phyloP scores from a whole-genome alignment of 768 basidiomycete genomes.

The Coprinellus micaceus region DNA sequence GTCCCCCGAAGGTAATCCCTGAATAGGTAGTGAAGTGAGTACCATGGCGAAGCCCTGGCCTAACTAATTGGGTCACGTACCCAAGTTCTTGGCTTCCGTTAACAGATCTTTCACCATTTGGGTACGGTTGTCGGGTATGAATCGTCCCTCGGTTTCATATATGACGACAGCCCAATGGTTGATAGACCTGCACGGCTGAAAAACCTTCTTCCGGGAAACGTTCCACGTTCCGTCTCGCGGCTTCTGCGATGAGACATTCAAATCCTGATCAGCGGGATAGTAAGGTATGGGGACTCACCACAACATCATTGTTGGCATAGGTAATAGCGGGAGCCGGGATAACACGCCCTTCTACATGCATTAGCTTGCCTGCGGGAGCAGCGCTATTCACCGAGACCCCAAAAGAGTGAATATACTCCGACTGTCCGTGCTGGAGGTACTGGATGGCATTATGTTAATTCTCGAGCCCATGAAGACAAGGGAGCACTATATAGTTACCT shows the following conservation, averaged over 20 bases:
- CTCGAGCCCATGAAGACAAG: background rate
- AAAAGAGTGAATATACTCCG: constrained; percentile 67
- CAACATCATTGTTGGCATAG: constrained; percentile 44
- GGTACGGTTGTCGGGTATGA: constrained; percentile 38
- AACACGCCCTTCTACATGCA: constrained; percentile 53
- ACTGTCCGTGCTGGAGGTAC: constrained; percentile 64
- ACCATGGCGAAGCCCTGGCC: constrained; percentile 27
- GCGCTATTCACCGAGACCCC: constrained; percentile 64
- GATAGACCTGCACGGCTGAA: constrained; percentile 43
- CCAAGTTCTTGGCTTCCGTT: constrained; percentile 47
- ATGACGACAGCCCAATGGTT: constrained; percentile 60
- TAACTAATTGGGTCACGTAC: too few species aligned
- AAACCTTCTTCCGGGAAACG: constrained; percentile 73
- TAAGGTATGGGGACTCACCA: background rate
- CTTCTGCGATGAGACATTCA: constrained; percentile 29
- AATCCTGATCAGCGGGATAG: constrained; percentile 22
- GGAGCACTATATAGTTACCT: constrained; percentile 39
- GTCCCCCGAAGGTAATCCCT: constrained; percentile 60
- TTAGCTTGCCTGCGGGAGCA: constrained; percentile 38
- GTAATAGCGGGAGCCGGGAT: constrained; percentile 58
- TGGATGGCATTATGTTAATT: constrained; percentile 16
- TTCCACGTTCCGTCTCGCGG: constrained; percentile 76
- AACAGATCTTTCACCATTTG: constrained; percentile 51
- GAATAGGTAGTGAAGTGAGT: constrained; percentile 27
- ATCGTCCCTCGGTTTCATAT: constrained; percentile 57